Percentiles rank a stretch among this genome's conserved stretches.
These are phyloP conservation scores for Juglanconis juglandina DNA, from an alignment of 2,329 filamentous ascomycete genomes.

Conservation along the genomic window DNA sequence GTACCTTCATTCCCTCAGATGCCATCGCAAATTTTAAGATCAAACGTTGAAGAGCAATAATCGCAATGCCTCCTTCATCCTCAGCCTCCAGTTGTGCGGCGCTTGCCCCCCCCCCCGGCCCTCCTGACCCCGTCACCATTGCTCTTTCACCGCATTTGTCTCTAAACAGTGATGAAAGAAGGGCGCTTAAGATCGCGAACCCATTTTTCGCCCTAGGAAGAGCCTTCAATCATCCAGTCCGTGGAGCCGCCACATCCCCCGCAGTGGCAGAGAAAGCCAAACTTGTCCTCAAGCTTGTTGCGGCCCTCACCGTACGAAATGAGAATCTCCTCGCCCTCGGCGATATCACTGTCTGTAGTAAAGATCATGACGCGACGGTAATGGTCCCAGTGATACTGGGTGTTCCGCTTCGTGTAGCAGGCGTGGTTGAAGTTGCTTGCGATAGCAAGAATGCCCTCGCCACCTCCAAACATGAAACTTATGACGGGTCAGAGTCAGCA, in stretches of 20 bases:
- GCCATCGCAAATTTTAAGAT: background rate
- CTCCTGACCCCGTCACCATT: too few species aligned
- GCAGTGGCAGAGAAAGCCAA: conserved; percentile 53
- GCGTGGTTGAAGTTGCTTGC: conserved; percentile 59
- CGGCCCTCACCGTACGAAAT: conserved; percentile 46
- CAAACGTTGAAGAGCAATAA: too few species aligned
- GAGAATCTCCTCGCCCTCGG: conserved; percentile 46
- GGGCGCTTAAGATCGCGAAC: too few species aligned
- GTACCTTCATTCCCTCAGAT: too few species aligned
- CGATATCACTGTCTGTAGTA: conserved; percentile 33
- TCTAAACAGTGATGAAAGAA: too few species aligned
- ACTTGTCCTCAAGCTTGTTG: conserved; percentile 37
- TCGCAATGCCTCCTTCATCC: too few species aligned
- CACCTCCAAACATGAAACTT: conserved; percentile 24
- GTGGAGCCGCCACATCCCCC: conserved; percentile 36
- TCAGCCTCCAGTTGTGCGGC: too few species aligned
- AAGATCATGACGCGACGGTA: conserved; percentile 37
- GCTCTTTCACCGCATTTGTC: too few species aligned
- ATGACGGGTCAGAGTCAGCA: background rate
- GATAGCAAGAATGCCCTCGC: conserved; percentile 44
- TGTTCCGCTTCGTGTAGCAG: conserved; percentile 41
- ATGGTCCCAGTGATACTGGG: conserved; percentile 42
- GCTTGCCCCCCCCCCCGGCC: too few species aligned
- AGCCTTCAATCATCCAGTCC: too few species aligned
- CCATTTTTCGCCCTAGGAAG: too few species aligned